Evolutionary conservation across 148 eudicot species (phyloP).

Genomic region (Amaranthus hypochondriacus): DNA sequence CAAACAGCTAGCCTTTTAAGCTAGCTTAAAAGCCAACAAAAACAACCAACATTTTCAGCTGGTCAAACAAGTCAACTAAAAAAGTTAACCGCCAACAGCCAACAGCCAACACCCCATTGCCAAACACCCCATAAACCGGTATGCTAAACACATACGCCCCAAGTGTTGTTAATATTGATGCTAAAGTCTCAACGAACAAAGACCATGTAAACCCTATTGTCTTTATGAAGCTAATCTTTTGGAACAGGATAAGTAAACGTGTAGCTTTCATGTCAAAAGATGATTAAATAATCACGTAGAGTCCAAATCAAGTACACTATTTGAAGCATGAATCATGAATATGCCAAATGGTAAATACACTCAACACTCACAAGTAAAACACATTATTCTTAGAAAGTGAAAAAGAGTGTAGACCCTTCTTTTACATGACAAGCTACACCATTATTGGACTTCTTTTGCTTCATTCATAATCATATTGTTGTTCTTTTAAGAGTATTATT

Average conservation of each 20-base stretch:
- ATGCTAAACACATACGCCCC: too few species aligned
- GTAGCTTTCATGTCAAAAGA: slow-evolving; percentile 2
- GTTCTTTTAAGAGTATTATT: neutral
- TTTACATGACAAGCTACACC: neutral
- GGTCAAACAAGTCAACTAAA: too few species aligned
- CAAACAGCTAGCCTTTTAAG: too few species aligned
- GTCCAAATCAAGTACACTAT: neutral
- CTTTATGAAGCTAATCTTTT: too few species aligned
- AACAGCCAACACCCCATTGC: too few species aligned
- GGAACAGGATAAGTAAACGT: neutral
- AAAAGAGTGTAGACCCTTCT: neutral
- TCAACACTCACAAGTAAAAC: neutral
- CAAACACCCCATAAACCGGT: too few species aligned
- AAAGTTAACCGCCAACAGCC: too few species aligned
- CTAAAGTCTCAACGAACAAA: too few species aligned
- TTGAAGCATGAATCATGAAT: neutral
- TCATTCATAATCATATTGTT: neutral
- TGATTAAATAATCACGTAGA: neutral
- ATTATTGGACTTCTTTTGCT: neutral
- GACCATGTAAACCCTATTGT: too few species aligned
- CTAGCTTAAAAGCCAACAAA: too few species aligned
- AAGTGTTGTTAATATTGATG: too few species aligned
- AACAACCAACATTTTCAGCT: too few species aligned
- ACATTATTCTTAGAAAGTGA: neutral
- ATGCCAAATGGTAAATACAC: neutral